These are phyloP conservation scores for Schizophyllum amplum DNA, from an alignment of 1,284 basidiomycete species.

Conservation along the genomic window DNA sequence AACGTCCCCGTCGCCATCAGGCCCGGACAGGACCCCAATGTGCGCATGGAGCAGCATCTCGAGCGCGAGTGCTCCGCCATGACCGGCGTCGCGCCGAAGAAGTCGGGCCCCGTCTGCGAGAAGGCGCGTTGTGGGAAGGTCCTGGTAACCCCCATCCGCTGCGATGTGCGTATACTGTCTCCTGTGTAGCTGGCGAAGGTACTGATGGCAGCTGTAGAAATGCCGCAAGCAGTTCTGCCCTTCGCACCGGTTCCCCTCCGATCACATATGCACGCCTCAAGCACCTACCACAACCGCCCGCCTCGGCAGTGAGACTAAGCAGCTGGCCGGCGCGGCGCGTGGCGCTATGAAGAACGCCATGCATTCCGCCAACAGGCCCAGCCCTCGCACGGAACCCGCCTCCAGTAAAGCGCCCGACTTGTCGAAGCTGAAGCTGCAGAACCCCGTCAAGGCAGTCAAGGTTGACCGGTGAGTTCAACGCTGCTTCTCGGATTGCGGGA, in stretches of 20 bases:
- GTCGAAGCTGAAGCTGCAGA: background rate
- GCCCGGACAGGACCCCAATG: slow-evolving; percentile 67
- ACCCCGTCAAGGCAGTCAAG: background rate
- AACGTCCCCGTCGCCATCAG: slow-evolving; percentile 62
- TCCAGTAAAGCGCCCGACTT: slow-evolving; percentile 14
- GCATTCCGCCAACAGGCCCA: slow-evolving; percentile 13
- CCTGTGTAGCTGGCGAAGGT: background rate
- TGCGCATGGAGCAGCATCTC: slow-evolving; percentile 68
- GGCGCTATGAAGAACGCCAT: slow-evolving; percentile 28
- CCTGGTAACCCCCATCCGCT: slow-evolving; percentile 63
- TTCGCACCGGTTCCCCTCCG: slow-evolving; percentile 62
- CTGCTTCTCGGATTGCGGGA: background rate
- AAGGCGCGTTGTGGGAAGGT: slow-evolving; percentile 59
- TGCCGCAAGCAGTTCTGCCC: slow-evolving; percentile 67
- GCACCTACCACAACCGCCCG: slow-evolving; percentile 14
- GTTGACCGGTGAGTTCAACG: background rate
- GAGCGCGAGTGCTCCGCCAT: slow-evolving; percentile 54
- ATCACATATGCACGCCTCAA: slow-evolving; percentile 43
- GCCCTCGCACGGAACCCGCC: slow-evolving; percentile 21
- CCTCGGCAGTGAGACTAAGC: slow-evolving; percentile 17
- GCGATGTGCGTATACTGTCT: slow-evolving; percentile 43
- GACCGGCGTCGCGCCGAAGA: slow-evolving; percentile 47
- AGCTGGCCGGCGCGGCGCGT: slow-evolving; percentile 30
- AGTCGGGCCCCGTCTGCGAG: slow-evolving; percentile 52
- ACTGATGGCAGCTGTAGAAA: slow-evolving; percentile 31